Base-by-base conservation (phyloP, 2,329 filamentous ascomycete genomes). In the Fusarium verticillioides region DNA sequence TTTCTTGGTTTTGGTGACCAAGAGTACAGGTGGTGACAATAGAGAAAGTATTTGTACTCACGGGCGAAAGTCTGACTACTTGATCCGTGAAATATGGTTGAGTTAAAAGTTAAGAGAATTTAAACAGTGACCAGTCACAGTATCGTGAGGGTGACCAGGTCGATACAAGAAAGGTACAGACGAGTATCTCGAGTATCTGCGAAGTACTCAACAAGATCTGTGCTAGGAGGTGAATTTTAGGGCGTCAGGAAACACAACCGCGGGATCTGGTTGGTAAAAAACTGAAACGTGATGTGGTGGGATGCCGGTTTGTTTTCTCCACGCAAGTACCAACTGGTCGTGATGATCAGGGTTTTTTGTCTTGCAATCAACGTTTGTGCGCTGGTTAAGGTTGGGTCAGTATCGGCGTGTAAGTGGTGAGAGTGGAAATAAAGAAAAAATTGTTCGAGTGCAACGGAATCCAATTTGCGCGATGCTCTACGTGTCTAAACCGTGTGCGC, bases 61-160 rank as follows among this genome's bases (percentile, higher is more conserved):
- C 82, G 77, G 78, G 78, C 77, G 72, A 80, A 70, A 77, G 77
- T 77, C 75, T 73, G 76, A 74, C 67, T 75, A 74, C 66, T 79
- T 52, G 34, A 9, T 54, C 36, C 23, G 36, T 40, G 34, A 58
- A 58, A 49, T 46, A 57, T 19, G 30, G 32, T 37, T 59, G 37
- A 50, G 42, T 57, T 54, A 42, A 62, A 36, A 15, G 28, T 58
- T 21, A 61, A 42, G 28, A 43, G 40, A 63, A 70, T 70, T 69
- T 69, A 64, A 62, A 73, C 60, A 75, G 75, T 68, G 74, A 75
- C 69, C 61, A 65, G 73, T 73, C 71, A 74, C 76, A 66, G 60
- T 76, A 64, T 72, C 60, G 72, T 63, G 71, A 67, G 65, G 19
- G 34, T 19, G 50, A 18, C 36, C 71, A 66, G 64, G 70, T 77